Percentiles rank a stretch among this genome's conserved stretches.
phyloP scores from a whole-genome alignment of 2,329 filamentous ascomycete species.

The Metarhizium sp. region DNA sequence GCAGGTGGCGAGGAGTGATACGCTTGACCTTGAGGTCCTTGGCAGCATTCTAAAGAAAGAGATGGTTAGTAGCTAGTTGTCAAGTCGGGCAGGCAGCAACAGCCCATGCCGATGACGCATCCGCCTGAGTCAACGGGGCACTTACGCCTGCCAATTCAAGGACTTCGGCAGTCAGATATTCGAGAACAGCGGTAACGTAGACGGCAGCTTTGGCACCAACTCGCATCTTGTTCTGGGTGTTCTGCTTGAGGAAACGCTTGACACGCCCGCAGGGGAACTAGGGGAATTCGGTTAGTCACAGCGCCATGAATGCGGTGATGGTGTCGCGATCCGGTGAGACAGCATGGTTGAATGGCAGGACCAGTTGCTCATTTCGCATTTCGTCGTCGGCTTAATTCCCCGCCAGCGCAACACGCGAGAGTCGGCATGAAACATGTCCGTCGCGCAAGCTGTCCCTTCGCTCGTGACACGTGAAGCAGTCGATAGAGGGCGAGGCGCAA shows the following conservation, averaged over 20 bases:
- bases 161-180: slow-evolving; percentile 96
- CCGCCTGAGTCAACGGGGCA: slow-evolving; percentile 16
- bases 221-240: slow-evolving; percentile 99
- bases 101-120: neutral
- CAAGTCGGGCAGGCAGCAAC: neutral
- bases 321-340: neutral
- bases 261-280: slow-evolving; percentile 99
- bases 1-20: slow-evolving; percentile 94
- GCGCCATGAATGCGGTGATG: neutral
- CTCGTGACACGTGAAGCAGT: neutral
- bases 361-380: neutral
- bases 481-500: neutral
- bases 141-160: slow-evolving; percentile 87
- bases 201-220: slow-evolving; percentile 97
- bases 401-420: neutral
- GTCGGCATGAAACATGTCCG: neutral
- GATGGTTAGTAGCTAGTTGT: neutral
- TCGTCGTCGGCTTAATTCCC: neutral
- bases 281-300: neutral
- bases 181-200: slow-evolving; percentile 94
- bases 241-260: slow-evolving; percentile 99
- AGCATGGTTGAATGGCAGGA: neutral
- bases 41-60: slow-evolving; percentile 64
- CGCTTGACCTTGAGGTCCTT: slow-evolving; percentile 99
- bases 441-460: neutral